A percentile compares a stretch with the other conserved stretches of the same genome.
phyloP scores from a whole-genome alignment of 148 eudicot genomes.

The Vaccinium darrowii region DNA sequence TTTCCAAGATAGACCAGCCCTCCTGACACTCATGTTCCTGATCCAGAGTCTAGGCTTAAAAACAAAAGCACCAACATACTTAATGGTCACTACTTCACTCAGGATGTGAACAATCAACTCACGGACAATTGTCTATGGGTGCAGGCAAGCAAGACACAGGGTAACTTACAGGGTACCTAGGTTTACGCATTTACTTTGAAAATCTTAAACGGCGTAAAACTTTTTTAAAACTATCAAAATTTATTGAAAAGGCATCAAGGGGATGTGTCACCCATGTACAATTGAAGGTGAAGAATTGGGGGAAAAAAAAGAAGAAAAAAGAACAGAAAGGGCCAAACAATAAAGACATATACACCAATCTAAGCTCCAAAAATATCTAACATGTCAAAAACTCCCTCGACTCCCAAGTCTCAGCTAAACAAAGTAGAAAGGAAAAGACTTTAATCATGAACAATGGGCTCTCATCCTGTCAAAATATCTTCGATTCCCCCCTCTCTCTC shows the following conservation, averaged over 20 bases:
- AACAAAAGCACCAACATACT: not conserved
- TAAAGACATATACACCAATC: not conserved
- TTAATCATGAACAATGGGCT: not conserved
- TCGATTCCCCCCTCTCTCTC: not conserved
- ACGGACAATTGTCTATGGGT: not conserved
- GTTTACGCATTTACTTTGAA: not conserved
- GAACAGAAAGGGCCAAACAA: not conserved
- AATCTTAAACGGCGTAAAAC: not conserved
- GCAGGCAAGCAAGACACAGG: not conserved
- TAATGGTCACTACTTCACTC: not conserved
- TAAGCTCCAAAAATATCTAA: not conserved
- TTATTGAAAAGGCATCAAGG: not conserved
- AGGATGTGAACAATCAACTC: conserved; percentile 12
- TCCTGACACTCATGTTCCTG: not conserved
- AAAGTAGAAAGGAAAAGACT: not conserved
- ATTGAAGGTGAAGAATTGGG: not conserved
- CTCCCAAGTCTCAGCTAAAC: not conserved
- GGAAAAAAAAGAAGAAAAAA: not conserved
- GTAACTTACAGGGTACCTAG: not conserved
- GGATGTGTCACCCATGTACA: not conserved
- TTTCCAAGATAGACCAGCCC: not conserved
- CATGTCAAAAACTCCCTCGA: not conserved
- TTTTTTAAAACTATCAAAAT: not conserved
- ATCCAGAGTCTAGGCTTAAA: not conserved
- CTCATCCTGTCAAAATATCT: not conserved